phyloP scores from a whole-genome alignment of 129 eudicot genomes.

The Oenanthe sinensis region DNA sequence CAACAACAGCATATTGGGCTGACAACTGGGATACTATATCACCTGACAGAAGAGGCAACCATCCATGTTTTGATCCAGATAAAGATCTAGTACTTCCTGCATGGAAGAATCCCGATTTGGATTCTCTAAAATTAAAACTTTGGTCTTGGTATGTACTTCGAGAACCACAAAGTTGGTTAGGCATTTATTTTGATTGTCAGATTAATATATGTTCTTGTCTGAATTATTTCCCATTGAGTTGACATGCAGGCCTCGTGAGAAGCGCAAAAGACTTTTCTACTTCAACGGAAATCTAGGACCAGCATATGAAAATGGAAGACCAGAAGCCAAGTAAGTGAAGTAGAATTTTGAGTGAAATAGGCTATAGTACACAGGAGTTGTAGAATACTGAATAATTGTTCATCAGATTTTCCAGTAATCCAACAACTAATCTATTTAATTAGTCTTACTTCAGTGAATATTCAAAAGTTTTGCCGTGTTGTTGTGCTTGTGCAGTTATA shows the following conservation, averaged over 20 bases:
- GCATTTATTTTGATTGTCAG: background rate
- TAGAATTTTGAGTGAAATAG: background rate
- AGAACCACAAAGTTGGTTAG: slow-evolving; percentile 3
- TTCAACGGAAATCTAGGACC: slow-evolving; percentile 96
- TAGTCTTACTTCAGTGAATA: background rate
- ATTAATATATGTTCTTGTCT: background rate
- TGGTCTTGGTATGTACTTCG: slow-evolving; percentile 59
- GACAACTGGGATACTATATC: slow-evolving; percentile 80
- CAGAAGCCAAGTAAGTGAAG: slow-evolving; percentile 72
- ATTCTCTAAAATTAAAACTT: slow-evolving; percentile 47
- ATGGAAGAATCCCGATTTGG: slow-evolving; percentile 75
- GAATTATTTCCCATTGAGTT: background rate
- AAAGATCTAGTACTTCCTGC: slow-evolving; percentile 98
- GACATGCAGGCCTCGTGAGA: slow-evolving; percentile 56
- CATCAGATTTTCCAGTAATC: background rate
- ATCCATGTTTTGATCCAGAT: slow-evolving; percentile 91
- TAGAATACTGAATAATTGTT: background rate
- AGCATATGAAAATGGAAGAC: slow-evolving; percentile 81
- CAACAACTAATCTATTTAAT: background rate
- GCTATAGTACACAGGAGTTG: background rate
- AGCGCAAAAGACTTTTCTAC: slow-evolving; percentile 69
- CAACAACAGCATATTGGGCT: slow-evolving; percentile 97
- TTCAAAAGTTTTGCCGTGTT: background rate
- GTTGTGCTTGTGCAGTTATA: slow-evolving; percentile 50
- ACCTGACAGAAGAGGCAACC: slow-evolving; percentile 71